Evolutionary conservation across 2,329 filamentous ascomycete species (phyloP), one percentile per base, ranked within the genome.

Genomic region (Colletotrichum filicis): DNA sequence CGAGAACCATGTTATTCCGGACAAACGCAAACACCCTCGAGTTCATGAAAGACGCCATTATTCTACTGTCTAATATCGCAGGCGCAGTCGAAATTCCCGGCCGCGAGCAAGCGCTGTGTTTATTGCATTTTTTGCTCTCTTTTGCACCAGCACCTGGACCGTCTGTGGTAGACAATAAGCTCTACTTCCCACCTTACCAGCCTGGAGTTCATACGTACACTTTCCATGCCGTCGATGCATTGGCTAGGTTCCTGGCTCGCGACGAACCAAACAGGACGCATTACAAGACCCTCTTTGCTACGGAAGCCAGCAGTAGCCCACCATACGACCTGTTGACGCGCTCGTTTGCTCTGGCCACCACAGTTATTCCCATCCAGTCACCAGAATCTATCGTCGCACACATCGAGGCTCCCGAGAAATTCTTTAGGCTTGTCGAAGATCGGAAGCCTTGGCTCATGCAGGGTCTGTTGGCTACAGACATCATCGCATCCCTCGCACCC

Each of bases 11-110:
- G 88, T 88, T 98, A 35, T 85, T 98, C 55, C 91, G 95, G 52
- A 94, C 92, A 4, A 90, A 97, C 76, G 87, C 90, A 79, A 98
- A 98, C 82, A 97, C 94, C 0, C 86, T 98, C 76, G 97, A 99
- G 82, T 96, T 98, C 78, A 97, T 98, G 94, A 99, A 99, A 83
- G 97, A 99, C 81, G 87, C 95, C 35, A 91, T 98, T 71, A 92
- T 95, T 19, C 91, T 97, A 76, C 87, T 99, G 67, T 98, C 96
- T 69, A 98, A 99, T 81, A 91, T 97, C 60, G 92, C 95, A 8
- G 91, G 94, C 59, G 90, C 91, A 11, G 89, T 98, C 65, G 93
- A 96, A 79, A 87, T 99, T 52, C 93, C 95, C 1, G 93, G 93
- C 24, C 92, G 94, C 75, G 95, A 98, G 79, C 95, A 98, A 80